Conservation (phyloP, 2,329 filamentous ascomycete species). For the Tolypocladium tundrense region DNA sequence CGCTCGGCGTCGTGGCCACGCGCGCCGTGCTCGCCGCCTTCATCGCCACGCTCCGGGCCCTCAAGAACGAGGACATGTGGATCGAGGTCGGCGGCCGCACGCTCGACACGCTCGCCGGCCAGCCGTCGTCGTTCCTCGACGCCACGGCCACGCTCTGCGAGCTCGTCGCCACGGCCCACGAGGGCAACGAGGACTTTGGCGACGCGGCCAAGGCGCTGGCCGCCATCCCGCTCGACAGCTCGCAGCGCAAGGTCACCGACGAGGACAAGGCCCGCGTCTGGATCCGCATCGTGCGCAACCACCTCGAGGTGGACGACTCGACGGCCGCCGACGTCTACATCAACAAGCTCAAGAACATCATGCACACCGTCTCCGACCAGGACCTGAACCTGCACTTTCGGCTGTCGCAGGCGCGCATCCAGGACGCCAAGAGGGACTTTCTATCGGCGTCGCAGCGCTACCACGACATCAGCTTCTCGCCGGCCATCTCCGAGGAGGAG, state of each 20-base stretch:
- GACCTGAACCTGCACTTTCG: constrained; percentile 76
- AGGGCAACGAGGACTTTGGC: constrained; percentile 69
- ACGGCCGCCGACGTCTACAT: constrained; percentile 76
- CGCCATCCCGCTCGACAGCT: constrained; percentile 79
- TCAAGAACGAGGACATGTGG: constrained; percentile 54
- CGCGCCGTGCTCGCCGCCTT: constrained; percentile 61
- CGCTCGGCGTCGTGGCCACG: constrained; percentile 65
- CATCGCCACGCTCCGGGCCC: constrained; percentile 48
- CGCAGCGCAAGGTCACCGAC: constrained; percentile 73
- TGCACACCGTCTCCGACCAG: constrained; percentile 65
- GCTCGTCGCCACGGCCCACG: constrained; percentile 73
- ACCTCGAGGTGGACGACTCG: constrained; percentile 87
- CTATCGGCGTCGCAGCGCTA: constrained; percentile 81
- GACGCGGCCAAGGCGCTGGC: constrained; percentile 69
- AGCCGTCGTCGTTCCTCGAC: constrained; percentile 64
- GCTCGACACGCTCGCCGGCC: constrained; percentile 54
- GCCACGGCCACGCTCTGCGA: constrained; percentile 72
- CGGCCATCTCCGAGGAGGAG: constrained; percentile 75
- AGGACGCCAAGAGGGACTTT: constrained; percentile 84
- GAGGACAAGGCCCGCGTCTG: constrained; percentile 76
- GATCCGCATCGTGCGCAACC: constrained; percentile 90
- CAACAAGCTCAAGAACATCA: constrained; percentile 91
- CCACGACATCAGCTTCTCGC: constrained; percentile 72
- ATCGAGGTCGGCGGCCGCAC: constrained; percentile 68
- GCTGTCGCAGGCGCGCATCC: constrained; percentile 84